phyloP scores from a whole-genome alignment of 2,329 filamentous ascomycete species.

The Penicillium digitatum region DNA sequence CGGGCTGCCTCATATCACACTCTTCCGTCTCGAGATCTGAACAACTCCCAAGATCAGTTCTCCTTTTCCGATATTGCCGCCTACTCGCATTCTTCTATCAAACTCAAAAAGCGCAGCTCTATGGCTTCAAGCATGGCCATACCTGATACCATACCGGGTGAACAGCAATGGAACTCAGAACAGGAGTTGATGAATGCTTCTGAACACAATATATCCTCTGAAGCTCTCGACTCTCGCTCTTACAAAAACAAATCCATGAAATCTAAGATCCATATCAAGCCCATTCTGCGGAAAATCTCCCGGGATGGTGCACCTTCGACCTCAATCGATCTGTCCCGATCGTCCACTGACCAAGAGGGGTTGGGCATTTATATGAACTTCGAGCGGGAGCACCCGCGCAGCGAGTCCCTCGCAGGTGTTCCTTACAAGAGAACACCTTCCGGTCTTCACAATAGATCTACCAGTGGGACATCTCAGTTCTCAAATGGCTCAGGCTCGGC shows the following conservation, averaged over 20 bases:
- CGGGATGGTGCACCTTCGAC: conserved; percentile 46
- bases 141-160: conserved; percentile 8
- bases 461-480: conserved; percentile 53
- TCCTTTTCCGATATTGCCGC: conserved; percentile 18
- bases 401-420: conserved; percentile 40
- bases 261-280: conserved; percentile 49
- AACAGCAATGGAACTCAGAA: conserved; percentile 13
- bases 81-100: conserved; percentile 2
- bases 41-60: conserved; percentile 9
- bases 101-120: conserved; percentile 8
- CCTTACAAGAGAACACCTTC: conserved; percentile 41
- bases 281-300: conserved; percentile 53
- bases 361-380: conserved; percentile 49
- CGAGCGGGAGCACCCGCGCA: conserved; percentile 28
- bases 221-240: conserved; percentile 18
- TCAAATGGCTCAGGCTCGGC: conserved; percentile 47
- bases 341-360: conserved; percentile 55
- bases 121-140: conserved; percentile 13
- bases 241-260: conserved; percentile 23
- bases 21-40: conserved; percentile 7
- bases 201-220: conserved; percentile 11
- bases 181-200: conserved; percentile 7
- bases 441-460: conserved; percentile 50
- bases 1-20: conserved; percentile 8
- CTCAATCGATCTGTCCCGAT: conserved; percentile 53